These are phyloP conservation scores for Herpetomonas muscarum DNA, from an alignment of 208 protist species.

Conservation along the genomic window DNA sequence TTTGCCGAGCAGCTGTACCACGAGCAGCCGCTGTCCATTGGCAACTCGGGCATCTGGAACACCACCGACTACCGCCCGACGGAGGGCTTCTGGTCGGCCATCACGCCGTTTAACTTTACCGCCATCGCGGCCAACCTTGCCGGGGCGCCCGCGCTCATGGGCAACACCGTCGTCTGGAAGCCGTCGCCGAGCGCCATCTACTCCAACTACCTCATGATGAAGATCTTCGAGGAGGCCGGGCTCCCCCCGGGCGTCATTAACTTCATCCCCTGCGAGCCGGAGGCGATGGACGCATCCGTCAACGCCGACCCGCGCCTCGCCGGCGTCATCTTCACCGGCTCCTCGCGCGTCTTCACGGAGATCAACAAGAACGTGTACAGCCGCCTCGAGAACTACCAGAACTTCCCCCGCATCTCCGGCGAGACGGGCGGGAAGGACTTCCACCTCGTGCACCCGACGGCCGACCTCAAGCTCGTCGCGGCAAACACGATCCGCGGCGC, in stretches of 20 bases:
- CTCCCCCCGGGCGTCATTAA: constrained; percentile 96
- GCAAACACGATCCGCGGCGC: constrained; percentile 88
- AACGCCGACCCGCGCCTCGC: constrained; percentile 82
- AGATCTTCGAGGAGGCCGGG: constrained; percentile 94
- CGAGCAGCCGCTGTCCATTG: constrained; percentile 79
- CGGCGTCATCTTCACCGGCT: constrained; percentile 96
- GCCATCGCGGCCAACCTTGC: constrained; percentile 96
- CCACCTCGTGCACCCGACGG: constrained; percentile 92
- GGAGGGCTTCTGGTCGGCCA: constrained; percentile 95
- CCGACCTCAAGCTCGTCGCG: constrained; percentile 81
- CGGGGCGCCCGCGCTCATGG: constrained; percentile 95
- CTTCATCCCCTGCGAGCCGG: constrained; percentile 86
- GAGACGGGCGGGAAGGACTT: constrained; percentile 98
- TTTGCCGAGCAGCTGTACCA: constrained; percentile 92
- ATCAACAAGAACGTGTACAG: constrained; percentile 92
- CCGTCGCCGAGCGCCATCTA: constrained; percentile 88
- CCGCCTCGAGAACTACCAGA: constrained; percentile 88
- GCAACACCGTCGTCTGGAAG: constrained; percentile 97
- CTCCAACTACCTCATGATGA: constrained; percentile 92
- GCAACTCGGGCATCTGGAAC: constrained; percentile 91
- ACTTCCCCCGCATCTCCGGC: constrained; percentile 95
- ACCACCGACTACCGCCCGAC: constrained; percentile 93
- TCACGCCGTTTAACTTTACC: constrained; percentile 99
- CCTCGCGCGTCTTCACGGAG: constrained; percentile 87
- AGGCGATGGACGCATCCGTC: constrained; percentile 70